Evolutionary conservation across 169 alveolate species (phyloP), one percentile per base, ranked within the genome.

Genomic region (Miamiensis avidus): DNA sequence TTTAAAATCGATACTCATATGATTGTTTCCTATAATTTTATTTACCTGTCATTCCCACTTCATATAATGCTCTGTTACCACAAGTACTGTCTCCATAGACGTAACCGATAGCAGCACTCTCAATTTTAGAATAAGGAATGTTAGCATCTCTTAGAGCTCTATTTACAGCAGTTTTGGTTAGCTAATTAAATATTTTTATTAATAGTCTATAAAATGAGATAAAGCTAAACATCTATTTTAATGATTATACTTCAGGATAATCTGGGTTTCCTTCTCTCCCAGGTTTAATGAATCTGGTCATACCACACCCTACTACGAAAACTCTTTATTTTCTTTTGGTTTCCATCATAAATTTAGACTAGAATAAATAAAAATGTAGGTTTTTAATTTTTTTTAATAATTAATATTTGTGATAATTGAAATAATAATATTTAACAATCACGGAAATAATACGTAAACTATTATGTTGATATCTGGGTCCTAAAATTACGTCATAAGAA

Each of bases 31-130:
- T 49, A 11, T 11, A 11, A 49, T 49, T 49, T 49, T 11, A 11
- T 49, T 49, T 49, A 49, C 69, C 97, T 69, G 92, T 91, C 94
- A 91, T 89, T 11, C 97, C 97, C 0, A 91, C 91, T 75, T 93
- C 92, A 75, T 94, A 94, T 29, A 94, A 73, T 16, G 95, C 95
- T 82, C 95, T 90, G 73, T 94, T 82, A 27, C 97, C 97, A 77
- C 93, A 93, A 65, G 94, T 89, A 31, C 95, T 89, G 82, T 94
- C 97, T 82, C 97, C 97, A 84, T 94, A 94, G 32, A 92, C 96
- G 78, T 91, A 92, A 30, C 97, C 97, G 34, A 90, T 91, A 78
- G 85, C 89, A 29, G 95, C 97, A 75, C 74, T 65, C 75, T 94
- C 75, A 33, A 94, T 86, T 34, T 78, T 82, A 29, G 78, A 75